These are phyloP conservation scores for Nephelium lappaceum DNA, from an alignment of 345 rosid species.

Conservation along the genomic window DNA sequence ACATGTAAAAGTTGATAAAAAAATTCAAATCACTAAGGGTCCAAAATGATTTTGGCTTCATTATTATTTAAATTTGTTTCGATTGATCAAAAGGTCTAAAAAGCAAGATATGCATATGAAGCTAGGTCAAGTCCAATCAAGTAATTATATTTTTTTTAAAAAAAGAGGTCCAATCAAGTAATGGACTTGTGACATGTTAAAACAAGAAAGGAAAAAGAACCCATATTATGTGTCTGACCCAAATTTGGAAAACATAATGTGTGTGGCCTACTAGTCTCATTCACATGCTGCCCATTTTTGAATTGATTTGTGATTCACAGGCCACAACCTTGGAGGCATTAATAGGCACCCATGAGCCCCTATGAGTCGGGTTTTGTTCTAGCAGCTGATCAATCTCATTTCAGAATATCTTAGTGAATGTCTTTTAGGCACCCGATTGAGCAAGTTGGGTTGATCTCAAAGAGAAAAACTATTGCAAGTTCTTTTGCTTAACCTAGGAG, in stretches of 20 bases:
- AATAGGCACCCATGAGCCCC: too few species aligned
- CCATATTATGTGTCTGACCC: conserved; percentile 28
- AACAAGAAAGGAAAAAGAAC: neutral
- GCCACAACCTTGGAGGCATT: too few species aligned
- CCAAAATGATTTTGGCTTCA: too few species aligned
- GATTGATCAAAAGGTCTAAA: neutral
- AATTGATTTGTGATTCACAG: neutral
- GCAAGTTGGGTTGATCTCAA: neutral
- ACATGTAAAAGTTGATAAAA: too few species aligned
- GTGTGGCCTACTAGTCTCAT: neutral
- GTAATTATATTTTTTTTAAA: neutral
- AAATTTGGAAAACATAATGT: neutral
- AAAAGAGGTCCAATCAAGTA: neutral
- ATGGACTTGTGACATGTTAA: neutral
- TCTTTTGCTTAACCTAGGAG: too few species aligned
- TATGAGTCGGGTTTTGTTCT: too few species aligned
- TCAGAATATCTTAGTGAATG: too few species aligned
- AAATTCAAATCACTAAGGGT: too few species aligned
- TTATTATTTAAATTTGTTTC: neutral
- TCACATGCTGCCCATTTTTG: conserved; percentile 7
- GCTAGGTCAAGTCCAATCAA: neutral
- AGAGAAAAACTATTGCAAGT: too few species aligned
- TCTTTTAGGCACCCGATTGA: neutral
- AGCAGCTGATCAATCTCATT: too few species aligned
- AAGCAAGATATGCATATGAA: neutral